Conservation (phyloP, 805 yeast genomes). For the Candida krabiensis region DNA sequence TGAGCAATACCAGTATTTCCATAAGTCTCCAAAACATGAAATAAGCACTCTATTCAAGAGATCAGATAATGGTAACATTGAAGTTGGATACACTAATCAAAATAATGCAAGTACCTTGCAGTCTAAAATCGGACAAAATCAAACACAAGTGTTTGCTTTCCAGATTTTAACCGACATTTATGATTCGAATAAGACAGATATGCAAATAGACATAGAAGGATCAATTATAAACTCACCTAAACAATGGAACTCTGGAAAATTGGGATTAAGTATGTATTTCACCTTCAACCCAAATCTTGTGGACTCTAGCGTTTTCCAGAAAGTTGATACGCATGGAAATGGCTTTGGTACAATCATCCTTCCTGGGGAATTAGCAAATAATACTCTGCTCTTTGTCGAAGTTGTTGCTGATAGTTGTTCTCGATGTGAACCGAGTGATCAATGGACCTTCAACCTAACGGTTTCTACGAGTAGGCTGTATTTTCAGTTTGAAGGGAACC, state of each 20-base stretch:
- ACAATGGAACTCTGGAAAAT: slow-evolving; percentile 9
- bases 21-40: no score
- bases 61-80: slow-evolving; percentile 2
- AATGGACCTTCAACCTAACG: slow-evolving; percentile 66
- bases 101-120: slow-evolving; percentile 4
- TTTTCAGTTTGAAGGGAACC: slow-evolving; percentile 64
- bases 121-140: slow-evolving; percentile 12
- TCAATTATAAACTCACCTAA: slow-evolving; percentile 42
- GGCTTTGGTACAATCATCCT: background rate
- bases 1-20: no score
- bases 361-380: background rate
- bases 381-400: slow-evolving; percentile 5
- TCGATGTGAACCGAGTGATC: slow-evolving; percentile 17
- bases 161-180: background rate
- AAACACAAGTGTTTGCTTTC: slow-evolving; percentile 13
- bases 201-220: slow-evolving; percentile 26
- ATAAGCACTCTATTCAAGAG: no score
- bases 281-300: slow-evolving; percentile 24
- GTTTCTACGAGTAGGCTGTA: slow-evolving; percentile 59
- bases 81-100: background rate
- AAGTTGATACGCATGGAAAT: background rate
- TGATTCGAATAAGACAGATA: background rate
- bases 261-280: slow-evolving; percentile 28
- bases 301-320: background rate
- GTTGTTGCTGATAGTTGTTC: slow-evolving; percentile 26